These are phyloP conservation scores for Hyaloscypha variabilis DNA, from an alignment of 495 filamentous ascomycete genomes.

Conservation along the genomic window DNA sequence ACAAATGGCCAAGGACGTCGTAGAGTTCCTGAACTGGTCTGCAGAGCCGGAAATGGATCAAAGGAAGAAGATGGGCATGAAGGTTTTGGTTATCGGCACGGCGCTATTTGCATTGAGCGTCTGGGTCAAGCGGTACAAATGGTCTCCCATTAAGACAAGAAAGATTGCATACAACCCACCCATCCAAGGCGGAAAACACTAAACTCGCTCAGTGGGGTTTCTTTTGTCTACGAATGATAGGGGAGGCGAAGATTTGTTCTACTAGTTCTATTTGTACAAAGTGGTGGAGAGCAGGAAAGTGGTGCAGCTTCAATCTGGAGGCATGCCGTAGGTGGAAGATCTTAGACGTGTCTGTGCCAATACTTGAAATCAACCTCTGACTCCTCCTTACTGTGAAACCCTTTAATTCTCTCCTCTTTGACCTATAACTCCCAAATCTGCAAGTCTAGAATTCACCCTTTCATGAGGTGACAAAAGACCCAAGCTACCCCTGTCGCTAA, in stretches of 20 bases:
- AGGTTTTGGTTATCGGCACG: conserved; percentile 77
- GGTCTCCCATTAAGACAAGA: conserved; percentile 90
- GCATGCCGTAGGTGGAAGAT: conserved; percentile 23
- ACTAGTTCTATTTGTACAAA: conserved; percentile 34
- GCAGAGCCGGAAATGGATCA: conserved; percentile 99
- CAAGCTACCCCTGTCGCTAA: neutral
- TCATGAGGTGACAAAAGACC: neutral
- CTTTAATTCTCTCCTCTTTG: neutral
- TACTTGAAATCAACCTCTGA: conserved; percentile 27
- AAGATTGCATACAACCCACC: conserved; percentile 64
- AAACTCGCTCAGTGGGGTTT: conserved; percentile 21
- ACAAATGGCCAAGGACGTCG: conserved; percentile 99
- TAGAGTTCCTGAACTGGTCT: conserved; percentile 98
- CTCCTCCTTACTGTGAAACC: neutral
- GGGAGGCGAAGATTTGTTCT: conserved; percentile 26
- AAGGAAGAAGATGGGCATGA: conserved; percentile 99
- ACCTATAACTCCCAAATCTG: too few relatives aligned
- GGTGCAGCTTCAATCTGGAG: conserved; percentile 21
- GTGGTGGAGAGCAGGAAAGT: conserved; percentile 6
- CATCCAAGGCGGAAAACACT: conserved; percentile 7
- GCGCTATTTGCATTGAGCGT: conserved; percentile 84
- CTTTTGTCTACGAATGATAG: conserved; percentile 25
- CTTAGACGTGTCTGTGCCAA: conserved; percentile 27
- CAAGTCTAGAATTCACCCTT: neutral
- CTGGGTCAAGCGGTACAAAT: conserved; percentile 99